A percentile compares a stretch with the other conserved stretches of the same genome.
These are phyloP conservation scores for Tagetes patula DNA, from an alignment of 129 eudicot genomes.

Conservation along the genomic window DNA sequence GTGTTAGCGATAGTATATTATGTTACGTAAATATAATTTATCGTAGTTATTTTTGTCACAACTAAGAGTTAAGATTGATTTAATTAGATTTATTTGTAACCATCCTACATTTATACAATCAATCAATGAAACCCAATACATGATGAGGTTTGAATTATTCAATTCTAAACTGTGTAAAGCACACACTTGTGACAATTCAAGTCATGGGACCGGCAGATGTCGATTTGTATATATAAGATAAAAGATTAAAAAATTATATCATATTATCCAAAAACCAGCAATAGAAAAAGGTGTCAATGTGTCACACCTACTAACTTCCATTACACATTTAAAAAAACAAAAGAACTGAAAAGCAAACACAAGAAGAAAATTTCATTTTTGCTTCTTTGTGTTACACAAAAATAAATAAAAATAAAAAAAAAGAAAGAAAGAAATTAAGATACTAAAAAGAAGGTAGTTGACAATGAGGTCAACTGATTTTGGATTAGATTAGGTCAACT, in stretches of 20 bases:
- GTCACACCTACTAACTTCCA: conserved; percentile 8
- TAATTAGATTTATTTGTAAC: no score
- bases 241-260: background rate
- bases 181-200: background rate
- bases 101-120: background rate
- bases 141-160: background rate
- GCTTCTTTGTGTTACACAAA: background rate
- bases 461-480: conserved; percentile 28
- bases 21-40: no score
- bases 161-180: background rate
- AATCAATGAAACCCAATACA: background rate
- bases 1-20: no score
- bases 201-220: background rate
- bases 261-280: background rate
- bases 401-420: background rate
- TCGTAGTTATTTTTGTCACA: no score
- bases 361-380: conserved; percentile 6
- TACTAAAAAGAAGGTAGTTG: conserved; percentile 26
- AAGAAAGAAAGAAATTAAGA: background rate
- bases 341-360: background rate
- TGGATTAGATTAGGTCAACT: conserved; percentile 36
- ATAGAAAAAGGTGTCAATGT: background rate
- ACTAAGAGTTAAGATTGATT: no score
- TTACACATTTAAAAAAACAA: background rate
- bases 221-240: background rate